Evolutionary conservation across 1,139 yeast species (phyloP), one percentile per base, ranked within the genome.

Genomic region (Geotrichum carabidarum): DNA sequence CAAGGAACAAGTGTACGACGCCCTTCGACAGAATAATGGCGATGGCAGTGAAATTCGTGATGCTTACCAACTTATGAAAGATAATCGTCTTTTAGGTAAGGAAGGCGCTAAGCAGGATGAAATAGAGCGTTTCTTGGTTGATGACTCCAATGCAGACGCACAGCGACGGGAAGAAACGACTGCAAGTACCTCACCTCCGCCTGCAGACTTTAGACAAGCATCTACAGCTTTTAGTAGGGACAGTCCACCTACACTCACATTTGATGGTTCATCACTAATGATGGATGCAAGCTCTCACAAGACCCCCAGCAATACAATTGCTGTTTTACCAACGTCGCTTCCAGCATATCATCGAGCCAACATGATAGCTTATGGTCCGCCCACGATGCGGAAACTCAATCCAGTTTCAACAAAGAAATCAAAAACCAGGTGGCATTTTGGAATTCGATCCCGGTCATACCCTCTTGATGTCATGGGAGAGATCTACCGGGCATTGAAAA

Each of bases 381-480:
- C 69, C n/a, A 58, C 66, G 56, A 62, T 62, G 57, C 68, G 82
- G 53, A 81, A 84, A 62, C 80, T 87, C 49, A 81, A 81, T 54
- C 95, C 96, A 1, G 80, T 86, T 22, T 78, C 87, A 9, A 78
- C 86, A 43, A 90, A 90, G 68, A 89, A 88, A 68, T 86, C 93
- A 62, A 93, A 89, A 70, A 89, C 96, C 8, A 83, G 96, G 71
- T 93, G 99, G 99, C 99, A 93, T 75, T 94, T 94, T 68, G 99
- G 99, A 58, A 93, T 93, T 58, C 78, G 99, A 66, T 89, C 97
- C 8, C 79, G 98, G 65, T 89, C 97, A 0, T 93, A 93, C 68
- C 99, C 99, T 38, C 76, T 93, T 62, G 99, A 93, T 69, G 99
- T 93, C 8, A 93, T 93, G 99, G 97, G 98, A 32, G 99, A 94